These are phyloP conservation scores for Alternaria metachromatica DNA, from an alignment of 2,329 filamentous ascomycete genomes.

Conservation along the genomic window DNA sequence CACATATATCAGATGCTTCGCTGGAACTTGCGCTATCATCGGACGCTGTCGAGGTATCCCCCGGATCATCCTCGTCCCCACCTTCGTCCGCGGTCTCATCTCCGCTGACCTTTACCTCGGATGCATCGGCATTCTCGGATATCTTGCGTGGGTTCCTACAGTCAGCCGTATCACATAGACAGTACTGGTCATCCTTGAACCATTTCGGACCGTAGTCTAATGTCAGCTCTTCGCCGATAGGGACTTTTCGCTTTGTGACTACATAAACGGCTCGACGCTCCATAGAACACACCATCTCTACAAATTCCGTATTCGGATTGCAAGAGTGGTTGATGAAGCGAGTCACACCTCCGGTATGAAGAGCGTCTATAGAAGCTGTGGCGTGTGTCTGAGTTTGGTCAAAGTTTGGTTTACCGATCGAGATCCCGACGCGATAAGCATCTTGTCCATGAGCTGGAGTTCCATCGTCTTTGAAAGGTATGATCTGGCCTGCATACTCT, in stretches of 20 bases:
- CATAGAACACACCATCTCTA: conserved; percentile 1
- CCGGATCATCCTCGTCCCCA: neutral
- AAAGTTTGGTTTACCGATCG: neutral
- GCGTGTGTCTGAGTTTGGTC: neutral
- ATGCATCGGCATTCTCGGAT: neutral
- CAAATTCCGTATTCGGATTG: conserved; percentile 1
- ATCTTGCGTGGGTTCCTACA: neutral
- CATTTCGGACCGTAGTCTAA: conserved; percentile 14
- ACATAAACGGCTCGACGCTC: conserved; percentile 3
- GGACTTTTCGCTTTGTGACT: neutral
- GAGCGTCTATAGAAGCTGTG: conserved; percentile 4
- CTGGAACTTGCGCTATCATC: neutral
- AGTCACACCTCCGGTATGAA: neutral
- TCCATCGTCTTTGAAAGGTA: neutral
- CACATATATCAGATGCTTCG: neutral
- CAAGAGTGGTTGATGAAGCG: conserved; percentile 19
- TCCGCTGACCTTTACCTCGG: neutral
- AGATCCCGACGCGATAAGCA: neutral
- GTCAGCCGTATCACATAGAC: neutral
- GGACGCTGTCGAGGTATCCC: neutral
- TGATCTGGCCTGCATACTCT: neutral
- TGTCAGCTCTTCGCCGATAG: conserved; percentile 8
- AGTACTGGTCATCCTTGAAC: neutral
- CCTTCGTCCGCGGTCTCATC: neutral
- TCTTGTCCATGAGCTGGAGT: neutral